Conservation (phyloP, 2,329 filamentous ascomycete species). For the Fusarium siculi region DNA sequence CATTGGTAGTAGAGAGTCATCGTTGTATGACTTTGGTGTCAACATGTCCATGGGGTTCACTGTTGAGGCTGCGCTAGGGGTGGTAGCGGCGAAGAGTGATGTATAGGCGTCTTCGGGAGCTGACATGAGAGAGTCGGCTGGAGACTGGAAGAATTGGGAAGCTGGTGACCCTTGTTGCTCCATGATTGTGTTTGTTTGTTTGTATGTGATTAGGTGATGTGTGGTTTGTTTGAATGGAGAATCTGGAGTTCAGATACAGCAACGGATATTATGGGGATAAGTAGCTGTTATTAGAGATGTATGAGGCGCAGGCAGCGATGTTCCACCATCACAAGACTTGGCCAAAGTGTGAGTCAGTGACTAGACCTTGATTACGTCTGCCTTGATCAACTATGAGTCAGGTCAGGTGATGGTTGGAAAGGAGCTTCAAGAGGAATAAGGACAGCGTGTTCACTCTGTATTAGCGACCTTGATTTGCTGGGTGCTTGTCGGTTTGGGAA, state of each 20-base stretch:
- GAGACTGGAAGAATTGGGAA: slow-evolving; percentile 65
- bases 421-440: slow-evolving; percentile 35
- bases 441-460: slow-evolving; percentile 43
- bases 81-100: slow-evolving; percentile 57
- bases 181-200: slow-evolving; percentile 47
- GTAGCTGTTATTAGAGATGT: slow-evolving; percentile 3
- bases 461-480: slow-evolving; percentile 27
- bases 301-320: slow-evolving; percentile 26
- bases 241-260: slow-evolving; percentile 11
- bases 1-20: slow-evolving; percentile 38
- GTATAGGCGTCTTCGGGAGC: slow-evolving; percentile 60
- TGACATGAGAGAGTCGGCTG: slow-evolving; percentile 65
- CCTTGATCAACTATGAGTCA: slow-evolving; percentile 40
- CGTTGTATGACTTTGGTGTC: slow-evolving; percentile 57
- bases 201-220: slow-evolving; percentile 19
- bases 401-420: slow-evolving; percentile 34
- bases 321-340: slow-evolving; percentile 30
- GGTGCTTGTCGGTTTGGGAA: slow-evolving; percentile 25
- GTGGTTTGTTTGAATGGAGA: background rate
- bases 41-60: slow-evolving; percentile 61
- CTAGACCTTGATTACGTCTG: slow-evolving; percentile 18
- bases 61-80: slow-evolving; percentile 47
- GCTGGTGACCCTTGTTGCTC: slow-evolving; percentile 55
- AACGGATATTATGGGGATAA: slow-evolving; percentile 15
- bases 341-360: slow-evolving; percentile 43